Evolutionary conservation across 495 filamentous ascomycete genomes (phyloP).

Genomic region (Hypoxylon cercidicola): DNA sequence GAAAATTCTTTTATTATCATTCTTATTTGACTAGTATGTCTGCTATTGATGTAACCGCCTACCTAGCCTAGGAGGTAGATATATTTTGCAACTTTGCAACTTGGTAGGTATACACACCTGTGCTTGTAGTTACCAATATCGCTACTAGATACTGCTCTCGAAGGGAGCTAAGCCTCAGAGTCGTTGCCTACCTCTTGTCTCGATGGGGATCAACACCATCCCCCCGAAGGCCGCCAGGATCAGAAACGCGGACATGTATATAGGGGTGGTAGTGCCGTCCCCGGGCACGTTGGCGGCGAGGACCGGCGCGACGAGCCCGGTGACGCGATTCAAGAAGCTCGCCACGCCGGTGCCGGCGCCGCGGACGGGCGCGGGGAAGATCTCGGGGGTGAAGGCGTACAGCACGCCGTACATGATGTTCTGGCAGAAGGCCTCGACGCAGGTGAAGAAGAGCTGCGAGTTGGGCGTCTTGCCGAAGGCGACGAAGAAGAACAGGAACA

Average conservation of each 20-base stretch:
- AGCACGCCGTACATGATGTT: constrained; percentile 91
- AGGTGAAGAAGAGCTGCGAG: constrained; percentile 77
- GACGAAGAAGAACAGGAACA: constrained; percentile 73
- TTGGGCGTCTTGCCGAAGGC: constrained; percentile 67
- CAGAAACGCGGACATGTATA: constrained; percentile 77
- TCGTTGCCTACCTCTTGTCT: constrained; percentile 76
- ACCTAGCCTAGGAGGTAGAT: background rate
- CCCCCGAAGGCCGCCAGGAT: constrained; percentile 73
- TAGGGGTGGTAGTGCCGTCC: constrained; percentile 71
- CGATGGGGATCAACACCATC: constrained; percentile 75
- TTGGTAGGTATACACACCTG: too few relatives aligned
- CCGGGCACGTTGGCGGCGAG: constrained; percentile 77
- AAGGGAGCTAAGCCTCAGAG: constrained; percentile 58
- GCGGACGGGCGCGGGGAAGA: constrained; percentile 81
- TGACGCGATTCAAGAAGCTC: constrained; percentile 75
- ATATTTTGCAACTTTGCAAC: constrained; percentile 2
- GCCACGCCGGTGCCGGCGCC: constrained; percentile 83
- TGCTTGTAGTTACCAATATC: too few relatives aligned
- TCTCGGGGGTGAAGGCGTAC: constrained; percentile 86
- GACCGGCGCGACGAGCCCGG: constrained; percentile 79
- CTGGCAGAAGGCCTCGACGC: constrained; percentile 77
- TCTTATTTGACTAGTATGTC: constrained; percentile 6
- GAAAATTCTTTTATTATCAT: background rate
- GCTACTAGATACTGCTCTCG: too few relatives aligned
- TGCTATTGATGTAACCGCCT: background rate